Evolutionary conservation across 2,329 filamentous ascomycete species (phyloP).

Genomic region (Neocatenulostroma microsporum): DNA sequence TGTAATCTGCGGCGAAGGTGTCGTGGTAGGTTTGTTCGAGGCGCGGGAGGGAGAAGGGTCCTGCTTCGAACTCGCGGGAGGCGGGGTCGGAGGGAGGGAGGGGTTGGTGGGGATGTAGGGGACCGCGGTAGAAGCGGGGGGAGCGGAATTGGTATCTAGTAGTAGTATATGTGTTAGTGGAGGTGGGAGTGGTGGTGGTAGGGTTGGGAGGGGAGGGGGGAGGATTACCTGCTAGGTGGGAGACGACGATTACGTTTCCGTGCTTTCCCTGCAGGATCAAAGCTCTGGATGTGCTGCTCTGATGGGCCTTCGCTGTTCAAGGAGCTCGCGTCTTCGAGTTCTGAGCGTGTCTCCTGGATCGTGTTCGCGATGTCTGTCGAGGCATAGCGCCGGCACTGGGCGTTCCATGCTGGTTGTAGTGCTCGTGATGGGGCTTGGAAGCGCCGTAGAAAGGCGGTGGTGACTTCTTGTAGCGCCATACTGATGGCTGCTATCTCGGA

Average conservation of each 20-base stretch:
- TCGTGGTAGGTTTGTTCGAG: conserved; percentile 84
- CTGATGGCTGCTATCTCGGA: background rate
- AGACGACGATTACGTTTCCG: conserved; percentile 37
- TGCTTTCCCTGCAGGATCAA: conserved; percentile 38
- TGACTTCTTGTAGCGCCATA: conserved; percentile 29
- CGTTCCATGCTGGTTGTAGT: conserved; percentile 14
- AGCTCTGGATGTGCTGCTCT: conserved; percentile 37
- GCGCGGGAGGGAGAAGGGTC: conserved; percentile 81
- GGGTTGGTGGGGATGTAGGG: conserved; percentile 85
- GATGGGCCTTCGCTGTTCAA: conserved; percentile 33
- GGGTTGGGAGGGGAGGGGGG: background rate
- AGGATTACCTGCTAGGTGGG: conserved; percentile 47
- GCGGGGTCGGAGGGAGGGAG: conserved; percentile 78
- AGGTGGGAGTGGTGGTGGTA: background rate
- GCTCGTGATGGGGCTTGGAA: conserved; percentile 16
- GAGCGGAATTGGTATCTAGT: conserved; percentile 86
- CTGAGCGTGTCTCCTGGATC: conserved; percentile 24
- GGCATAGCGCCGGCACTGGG: conserved; percentile 25
- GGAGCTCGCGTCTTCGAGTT: conserved; percentile 44
- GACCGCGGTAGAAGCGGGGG: conserved; percentile 89
- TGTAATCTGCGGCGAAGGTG: conserved; percentile 77
- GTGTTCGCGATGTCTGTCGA: conserved; percentile 18
- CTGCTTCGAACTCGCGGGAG: conserved; percentile 80
- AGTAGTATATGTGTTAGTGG: conserved; percentile 1
- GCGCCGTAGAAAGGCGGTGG: conserved; percentile 22